A percentile compares a stretch with the other conserved stretches of the same genome.
Conservation (phyloP, 345 rosid species). For the Citropsis articulata region DNA sequence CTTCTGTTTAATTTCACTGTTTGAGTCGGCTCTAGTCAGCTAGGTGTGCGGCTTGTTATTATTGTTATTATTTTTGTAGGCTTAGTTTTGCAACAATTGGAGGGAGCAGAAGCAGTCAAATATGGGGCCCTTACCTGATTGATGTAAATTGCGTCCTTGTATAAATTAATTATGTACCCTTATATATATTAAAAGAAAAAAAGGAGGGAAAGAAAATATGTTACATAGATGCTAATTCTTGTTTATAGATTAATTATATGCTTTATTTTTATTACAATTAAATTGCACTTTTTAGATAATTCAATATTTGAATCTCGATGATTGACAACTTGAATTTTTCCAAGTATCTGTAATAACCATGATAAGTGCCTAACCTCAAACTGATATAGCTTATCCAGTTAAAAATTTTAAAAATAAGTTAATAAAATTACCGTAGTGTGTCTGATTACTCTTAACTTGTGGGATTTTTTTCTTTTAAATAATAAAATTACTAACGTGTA, state of each 20-base stretch:
- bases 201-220: background rate
- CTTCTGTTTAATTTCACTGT: background rate
- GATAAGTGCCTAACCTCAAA: no score
- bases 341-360: no score
- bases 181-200: background rate
- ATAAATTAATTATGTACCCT: background rate
- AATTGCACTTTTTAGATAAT: background rate
- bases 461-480: no score
- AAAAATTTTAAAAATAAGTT: no score
- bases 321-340: no score
- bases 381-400: no score
- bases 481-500: no score
- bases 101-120: background rate
- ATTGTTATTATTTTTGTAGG: background rate
- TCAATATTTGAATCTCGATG: background rate
- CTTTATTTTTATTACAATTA: background rate
- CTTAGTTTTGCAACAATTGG: background rate
- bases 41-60: slow-evolving; percentile 17
- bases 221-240: background rate
- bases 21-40: slow-evolving; percentile 26
- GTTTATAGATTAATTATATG: background rate
- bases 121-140: background rate
- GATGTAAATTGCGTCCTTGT: background rate
- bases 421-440: no score
- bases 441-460: no score